phyloP scores from a whole-genome alignment of 306 rosid species.

The Cucurbita moschata region DNA sequence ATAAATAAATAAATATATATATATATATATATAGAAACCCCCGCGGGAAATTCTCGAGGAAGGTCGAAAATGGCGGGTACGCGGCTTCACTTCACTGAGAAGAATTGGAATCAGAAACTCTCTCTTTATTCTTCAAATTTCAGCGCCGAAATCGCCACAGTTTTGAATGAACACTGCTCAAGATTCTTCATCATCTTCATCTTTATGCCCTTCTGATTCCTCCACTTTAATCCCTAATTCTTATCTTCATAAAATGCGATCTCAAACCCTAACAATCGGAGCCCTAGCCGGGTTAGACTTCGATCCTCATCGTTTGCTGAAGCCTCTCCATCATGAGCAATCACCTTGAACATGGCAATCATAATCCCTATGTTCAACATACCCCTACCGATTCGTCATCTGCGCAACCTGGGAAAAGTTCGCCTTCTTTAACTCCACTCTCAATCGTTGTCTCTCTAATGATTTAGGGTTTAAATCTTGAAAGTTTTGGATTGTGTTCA shows the following conservation, averaged over 20 bases:
- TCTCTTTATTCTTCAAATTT: not conserved
- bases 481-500: not conserved
- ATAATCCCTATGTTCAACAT: not conserved
- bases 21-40: too few species aligned
- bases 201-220: not conserved
- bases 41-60: too few species aligned
- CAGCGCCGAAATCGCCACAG: not conserved
- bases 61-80: not conserved
- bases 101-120: not conserved
- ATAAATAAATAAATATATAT: too few species aligned
- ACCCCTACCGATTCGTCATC: not conserved
- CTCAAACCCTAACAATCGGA: not conserved
- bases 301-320: not conserved
- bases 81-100: not conserved
- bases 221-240: not conserved
- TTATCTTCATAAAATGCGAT: not conserved
- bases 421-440: not conserved
- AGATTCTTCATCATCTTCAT: slow-evolving; percentile 6
- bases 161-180: not conserved
- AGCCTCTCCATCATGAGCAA: not conserved
- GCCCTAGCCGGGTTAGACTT: not conserved
- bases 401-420: not conserved
- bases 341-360: not conserved
- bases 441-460: not conserved
- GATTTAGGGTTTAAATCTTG: not conserved